Percentiles rank a stretch among this genome's conserved stretches.
Conservation (phyloP, 139 green algal species). For the Limnomonas spitsbergensis region DNA sequence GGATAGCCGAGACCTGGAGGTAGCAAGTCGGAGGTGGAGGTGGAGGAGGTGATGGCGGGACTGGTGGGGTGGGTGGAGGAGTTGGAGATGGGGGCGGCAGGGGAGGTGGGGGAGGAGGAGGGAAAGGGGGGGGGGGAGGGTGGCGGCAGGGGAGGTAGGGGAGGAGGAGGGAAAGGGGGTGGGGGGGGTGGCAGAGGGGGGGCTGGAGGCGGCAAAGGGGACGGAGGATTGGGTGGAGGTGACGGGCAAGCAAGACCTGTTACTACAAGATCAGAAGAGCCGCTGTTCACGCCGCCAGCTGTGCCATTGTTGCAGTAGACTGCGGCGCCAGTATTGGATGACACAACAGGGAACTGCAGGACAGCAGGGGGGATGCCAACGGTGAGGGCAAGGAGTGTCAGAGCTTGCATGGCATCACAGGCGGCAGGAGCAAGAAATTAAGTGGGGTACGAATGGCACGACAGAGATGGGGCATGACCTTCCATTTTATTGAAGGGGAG, state of each 20-base stretch:
- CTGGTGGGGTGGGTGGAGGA: background rate
- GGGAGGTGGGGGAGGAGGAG: background rate
- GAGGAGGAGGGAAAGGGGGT: background rate
- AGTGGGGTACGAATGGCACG: too few relatives aligned
- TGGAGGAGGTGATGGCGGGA: background rate
- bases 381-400: too few relatives aligned
- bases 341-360: background rate
- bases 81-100: background rate
- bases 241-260: background rate
- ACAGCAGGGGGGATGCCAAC: background rate
- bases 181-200: too few relatives aligned
- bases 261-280: background rate
- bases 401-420: too few relatives aligned
- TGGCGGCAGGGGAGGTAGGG: background rate
- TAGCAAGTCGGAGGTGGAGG: background rate
- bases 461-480: too few relatives aligned
- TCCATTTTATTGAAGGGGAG: too few relatives aligned
- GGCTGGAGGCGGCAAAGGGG: too few relatives aligned
- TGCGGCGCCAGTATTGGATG: background rate
- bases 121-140: background rate
- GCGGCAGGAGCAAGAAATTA: too few relatives aligned
- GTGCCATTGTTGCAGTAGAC: conserved; percentile 8
- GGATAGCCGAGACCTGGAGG: background rate
- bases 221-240: too few relatives aligned
- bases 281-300: conserved; percentile 1